phyloP scores from a whole-genome alignment of 306 rosid species.

The Nissolia schottii region DNA sequence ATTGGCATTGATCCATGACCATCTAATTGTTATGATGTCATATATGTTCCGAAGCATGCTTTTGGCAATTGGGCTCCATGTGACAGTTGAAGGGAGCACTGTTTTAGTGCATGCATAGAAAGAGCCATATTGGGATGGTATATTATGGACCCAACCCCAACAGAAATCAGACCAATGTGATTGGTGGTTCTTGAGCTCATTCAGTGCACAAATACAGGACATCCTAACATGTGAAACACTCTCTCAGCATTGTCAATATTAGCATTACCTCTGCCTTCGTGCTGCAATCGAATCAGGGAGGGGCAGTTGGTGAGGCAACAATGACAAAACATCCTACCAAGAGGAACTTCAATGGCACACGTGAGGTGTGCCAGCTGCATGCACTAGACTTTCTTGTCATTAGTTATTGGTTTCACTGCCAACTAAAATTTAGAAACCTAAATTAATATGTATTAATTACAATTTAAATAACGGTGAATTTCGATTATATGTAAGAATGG shows the following conservation, averaged over 20 bases:
- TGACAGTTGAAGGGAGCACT: slow-evolving; percentile 15
- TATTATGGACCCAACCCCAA: slow-evolving; percentile 16
- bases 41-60: background rate
- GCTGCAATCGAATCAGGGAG: background rate
- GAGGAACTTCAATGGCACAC: slow-evolving; percentile 37
- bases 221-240: slow-evolving; percentile 38
- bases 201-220: slow-evolving; percentile 25
- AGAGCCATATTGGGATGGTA: slow-evolving; percentile 12
- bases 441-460: too few relatives aligned
- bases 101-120: slow-evolving; percentile 16
- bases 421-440: too few relatives aligned
- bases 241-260: slow-evolving; percentile 19
- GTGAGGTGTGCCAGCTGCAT: slow-evolving; percentile 32
- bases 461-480: too few relatives aligned
- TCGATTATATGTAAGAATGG: too few relatives aligned
- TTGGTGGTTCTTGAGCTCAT: slow-evolving; percentile 14
- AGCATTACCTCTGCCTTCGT: background rate
- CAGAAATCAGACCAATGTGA: background rate
- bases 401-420: background rate
- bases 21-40: too few relatives aligned
- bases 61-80: slow-evolving; percentile 43
- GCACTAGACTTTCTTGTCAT: background rate
- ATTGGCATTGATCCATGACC: too few relatives aligned
- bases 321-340: slow-evolving; percentile 41
- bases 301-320: slow-evolving; percentile 53